phyloP scores from a whole-genome alignment of 306 rosid species.

The Rosa persica region DNA sequence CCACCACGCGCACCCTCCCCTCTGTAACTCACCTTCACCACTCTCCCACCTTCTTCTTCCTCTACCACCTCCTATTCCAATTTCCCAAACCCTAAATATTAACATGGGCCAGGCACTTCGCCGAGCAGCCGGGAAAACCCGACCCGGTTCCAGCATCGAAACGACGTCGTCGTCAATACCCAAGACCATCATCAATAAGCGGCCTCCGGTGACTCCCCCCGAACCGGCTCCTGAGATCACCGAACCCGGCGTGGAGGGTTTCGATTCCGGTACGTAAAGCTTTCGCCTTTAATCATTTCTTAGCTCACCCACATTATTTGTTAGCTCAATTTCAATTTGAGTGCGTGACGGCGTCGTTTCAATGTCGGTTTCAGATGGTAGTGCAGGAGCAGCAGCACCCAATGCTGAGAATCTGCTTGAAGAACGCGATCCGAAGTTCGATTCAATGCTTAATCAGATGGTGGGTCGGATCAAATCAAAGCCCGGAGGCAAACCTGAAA shows the following conservation, averaged over 20 bases:
- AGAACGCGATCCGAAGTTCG: conserved; percentile 74
- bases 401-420: conserved; percentile 59
- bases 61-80: not conserved
- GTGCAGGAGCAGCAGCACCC: conserved; percentile 23
- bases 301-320: not conserved
- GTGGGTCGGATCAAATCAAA: conserved; percentile 73
- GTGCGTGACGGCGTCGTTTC: conserved; percentile 20
- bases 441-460: conserved; percentile 91
- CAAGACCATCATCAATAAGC: conserved; percentile 43
- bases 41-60: not conserved
- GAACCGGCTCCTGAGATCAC: conserved; percentile 36
- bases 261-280: conserved; percentile 42
- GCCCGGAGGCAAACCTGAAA: conserved; percentile 85
- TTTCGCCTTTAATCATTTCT: not conserved
- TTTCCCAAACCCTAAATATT: not conserved
- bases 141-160: conserved; percentile 45
- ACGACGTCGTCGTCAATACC: conserved; percentile 47
- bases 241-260: conserved; percentile 29
- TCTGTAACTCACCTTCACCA: not conserved
- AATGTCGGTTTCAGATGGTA: conserved; percentile 45
- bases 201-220: conserved; percentile 41
- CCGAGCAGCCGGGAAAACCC: conserved; percentile 82
- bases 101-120: conserved; percentile 96
- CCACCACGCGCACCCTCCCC: conserved; percentile 8
- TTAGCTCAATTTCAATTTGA: not conserved